Evolutionary conservation across 305 asterid species (phyloP), one percentile per base, ranked within the genome.

Genomic region (Andrographis paniculata): DNA sequence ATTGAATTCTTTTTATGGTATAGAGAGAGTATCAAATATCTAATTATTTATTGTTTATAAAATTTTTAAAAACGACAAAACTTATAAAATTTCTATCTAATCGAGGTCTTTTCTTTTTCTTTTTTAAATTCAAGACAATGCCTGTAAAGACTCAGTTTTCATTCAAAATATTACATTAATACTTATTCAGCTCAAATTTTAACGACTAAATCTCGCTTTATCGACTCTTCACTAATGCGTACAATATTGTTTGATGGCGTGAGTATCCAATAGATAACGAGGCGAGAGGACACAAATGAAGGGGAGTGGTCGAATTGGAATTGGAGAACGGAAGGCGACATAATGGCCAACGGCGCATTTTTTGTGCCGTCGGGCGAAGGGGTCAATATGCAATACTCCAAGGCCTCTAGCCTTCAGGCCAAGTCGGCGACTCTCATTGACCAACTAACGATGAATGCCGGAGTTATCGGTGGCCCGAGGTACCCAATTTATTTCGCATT

Each of bases 391-490:
- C 80, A 69, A 28, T 75, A 75, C 39, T 80, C 78, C 5, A 69
- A 67, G 63, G 87, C 87, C 23, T 53, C 78, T 20, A 78, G 80
- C 61, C 41, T 62, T 41, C 78, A 70, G 50, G 81, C 87, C 17
- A 65, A 62, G 53, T 47, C 87, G 2, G 69, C 78, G 14, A 48
- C 9, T 0, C 55, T 67, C 37, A 55, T 78, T 37, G 73, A 62
- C 48, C 87, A 73, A 47, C 76, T 78, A 41, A 75, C 81, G 21
- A 45, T 65, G 62, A 57, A 61, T 20, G 75, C 84, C 50, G 87
- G 87, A 37, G 75, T 68, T 58, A 27, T 78, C 43, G 87, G 87
- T 17, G 78, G 54, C 19, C 78, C 77, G 41, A 78, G 80, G 87
- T 74, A 60, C n/a, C n/a, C n/a, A n/a, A n/a, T n/a, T n/a, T n/a